phyloP scores from a whole-genome alignment of 129 eudicot genomes.

The Heracleum sosnowskyi region DNA sequence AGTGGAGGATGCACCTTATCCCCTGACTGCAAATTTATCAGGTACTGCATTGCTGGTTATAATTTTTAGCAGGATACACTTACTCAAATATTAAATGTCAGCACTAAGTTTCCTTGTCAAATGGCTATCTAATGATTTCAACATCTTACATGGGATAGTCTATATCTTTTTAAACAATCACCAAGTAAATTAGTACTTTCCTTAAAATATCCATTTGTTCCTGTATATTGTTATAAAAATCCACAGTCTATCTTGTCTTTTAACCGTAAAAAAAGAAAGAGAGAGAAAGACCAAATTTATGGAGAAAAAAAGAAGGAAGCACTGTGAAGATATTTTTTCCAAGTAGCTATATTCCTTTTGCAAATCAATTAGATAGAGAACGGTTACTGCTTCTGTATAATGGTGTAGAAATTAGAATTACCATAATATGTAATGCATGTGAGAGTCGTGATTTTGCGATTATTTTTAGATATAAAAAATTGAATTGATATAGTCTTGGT shows the following conservation, averaged over 20 bases:
- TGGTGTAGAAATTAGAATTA: not conserved
- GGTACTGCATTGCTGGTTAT: conserved; percentile 27
- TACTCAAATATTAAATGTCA: not conserved
- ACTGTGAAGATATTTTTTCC: not conserved
- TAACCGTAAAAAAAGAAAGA: not conserved
- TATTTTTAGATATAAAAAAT: not conserved
- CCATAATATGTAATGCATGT: not conserved
- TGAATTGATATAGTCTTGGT: not conserved
- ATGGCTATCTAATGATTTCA: no score
- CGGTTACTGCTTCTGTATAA: not conserved
- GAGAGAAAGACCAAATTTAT: not conserved
- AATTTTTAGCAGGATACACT: not conserved
- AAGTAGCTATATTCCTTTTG: not conserved
- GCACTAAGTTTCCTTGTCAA: no score
- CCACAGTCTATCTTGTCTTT: not conserved
- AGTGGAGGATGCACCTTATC: conserved; percentile 62
- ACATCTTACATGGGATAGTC: no score
- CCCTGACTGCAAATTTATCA: conserved; percentile 71
- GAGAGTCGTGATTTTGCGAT: not conserved
- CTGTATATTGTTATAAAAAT: not conserved
- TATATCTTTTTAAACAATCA: not conserved
- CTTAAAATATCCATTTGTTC: not conserved
- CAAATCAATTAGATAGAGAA: not conserved
- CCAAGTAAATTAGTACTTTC: not conserved
- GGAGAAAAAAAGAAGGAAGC: not conserved